phyloP scores from a whole-genome alignment of 1,284 basidiomycete species.

The Cystobasidium pallidum region DNA sequence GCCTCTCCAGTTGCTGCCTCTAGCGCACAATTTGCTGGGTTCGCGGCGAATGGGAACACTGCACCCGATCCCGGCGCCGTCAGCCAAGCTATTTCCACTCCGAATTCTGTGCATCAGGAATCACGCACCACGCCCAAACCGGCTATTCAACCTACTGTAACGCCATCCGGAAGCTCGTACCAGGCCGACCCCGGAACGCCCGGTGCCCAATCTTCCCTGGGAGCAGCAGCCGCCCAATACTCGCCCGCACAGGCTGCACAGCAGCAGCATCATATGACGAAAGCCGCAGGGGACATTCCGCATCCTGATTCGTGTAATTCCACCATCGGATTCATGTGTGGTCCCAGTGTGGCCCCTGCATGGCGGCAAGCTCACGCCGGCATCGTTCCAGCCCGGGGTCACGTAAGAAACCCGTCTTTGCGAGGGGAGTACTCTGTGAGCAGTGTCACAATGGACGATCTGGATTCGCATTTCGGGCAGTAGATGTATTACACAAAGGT shows the following conservation, averaged over 20 bases:
- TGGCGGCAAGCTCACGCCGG: not conserved
- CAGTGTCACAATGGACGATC: slow-evolving; percentile 42
- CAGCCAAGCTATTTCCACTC: too few species aligned
- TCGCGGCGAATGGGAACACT: not conserved
- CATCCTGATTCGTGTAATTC: slow-evolving; percentile 1
- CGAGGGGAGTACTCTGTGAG: slow-evolving; percentile 39
- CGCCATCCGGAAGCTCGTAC: not conserved
- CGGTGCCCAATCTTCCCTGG: not conserved
- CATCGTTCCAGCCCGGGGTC: not conserved
- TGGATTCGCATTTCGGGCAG: slow-evolving; percentile 38
- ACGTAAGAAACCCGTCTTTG: slow-evolving; percentile 7
- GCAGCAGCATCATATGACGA: not conserved
- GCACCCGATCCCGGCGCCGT: not conserved
- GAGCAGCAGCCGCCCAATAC: slow-evolving; percentile 10
- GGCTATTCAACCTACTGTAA: too few species aligned
- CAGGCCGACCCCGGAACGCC: not conserved
- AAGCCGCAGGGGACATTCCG: not conserved
- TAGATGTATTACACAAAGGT: too few species aligned
- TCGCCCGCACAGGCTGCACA: not conserved
- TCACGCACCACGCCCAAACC: too few species aligned
- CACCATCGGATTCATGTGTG: not conserved
- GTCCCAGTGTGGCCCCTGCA: not conserved
- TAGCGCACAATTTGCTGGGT: not conserved
- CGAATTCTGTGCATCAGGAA: too few species aligned
- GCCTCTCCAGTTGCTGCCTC: not conserved